Conservation (phyloP, 192 early-diverging fungal genomes). For the Entophlyctis helioformis region DNA sequence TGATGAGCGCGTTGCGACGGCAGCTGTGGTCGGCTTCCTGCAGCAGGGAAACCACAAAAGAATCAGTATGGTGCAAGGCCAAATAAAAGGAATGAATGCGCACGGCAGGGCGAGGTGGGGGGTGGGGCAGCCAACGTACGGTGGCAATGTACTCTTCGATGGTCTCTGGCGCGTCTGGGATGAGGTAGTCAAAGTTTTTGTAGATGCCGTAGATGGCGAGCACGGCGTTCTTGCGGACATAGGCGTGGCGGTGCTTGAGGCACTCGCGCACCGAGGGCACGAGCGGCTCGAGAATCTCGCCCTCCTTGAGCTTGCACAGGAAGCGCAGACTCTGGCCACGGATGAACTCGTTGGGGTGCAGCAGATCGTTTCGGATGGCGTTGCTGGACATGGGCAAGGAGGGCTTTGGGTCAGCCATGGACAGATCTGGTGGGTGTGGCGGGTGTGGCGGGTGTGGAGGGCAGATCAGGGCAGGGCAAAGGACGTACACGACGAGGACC, state of each 20-base stretch:
- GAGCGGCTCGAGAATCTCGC: slow-evolving; percentile 89
- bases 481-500: slow-evolving; percentile 93
- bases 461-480: too few species aligned
- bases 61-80: too few species aligned
- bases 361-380: slow-evolving; percentile 86
- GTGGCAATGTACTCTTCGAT: slow-evolving; percentile 46
- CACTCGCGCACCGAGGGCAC: slow-evolving; percentile 79
- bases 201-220: slow-evolving; percentile 83
- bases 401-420: too few species aligned
- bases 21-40: slow-evolving; percentile 88
- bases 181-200: slow-evolving; percentile 79
- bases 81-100: not conserved
- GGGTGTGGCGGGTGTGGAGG: too few species aligned
- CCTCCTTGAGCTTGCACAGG: slow-evolving; percentile 89
- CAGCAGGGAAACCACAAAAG: not conserved
- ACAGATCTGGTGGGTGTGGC: too few species aligned
- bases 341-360: slow-evolving; percentile 98
- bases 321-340: slow-evolving; percentile 87
- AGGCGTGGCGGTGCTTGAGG: slow-evolving; percentile 92
- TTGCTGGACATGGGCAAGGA: slow-evolving; percentile 41
- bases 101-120: slow-evolving; percentile 1
- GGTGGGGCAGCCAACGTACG: too few species aligned
- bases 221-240: slow-evolving; percentile 96
- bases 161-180: slow-evolving; percentile 90
- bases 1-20: slow-evolving; percentile 89